Evolutionary conservation across 2,329 filamentous ascomycete genomes (phyloP).

Genomic region (Paracoccidioides lutzii): DNA sequence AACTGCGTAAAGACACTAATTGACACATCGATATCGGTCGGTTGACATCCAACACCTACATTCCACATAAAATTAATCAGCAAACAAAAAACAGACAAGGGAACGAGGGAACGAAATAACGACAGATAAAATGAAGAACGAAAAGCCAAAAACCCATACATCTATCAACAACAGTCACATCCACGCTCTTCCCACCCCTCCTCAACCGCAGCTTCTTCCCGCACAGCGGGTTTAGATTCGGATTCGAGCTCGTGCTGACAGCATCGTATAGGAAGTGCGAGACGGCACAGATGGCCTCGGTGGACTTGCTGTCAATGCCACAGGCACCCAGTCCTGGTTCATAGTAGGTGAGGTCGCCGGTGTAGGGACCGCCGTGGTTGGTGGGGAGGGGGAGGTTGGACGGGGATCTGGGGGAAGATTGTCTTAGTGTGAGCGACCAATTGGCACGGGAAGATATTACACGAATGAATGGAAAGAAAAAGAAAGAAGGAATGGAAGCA

Average conservation of each 20-base stretch:
- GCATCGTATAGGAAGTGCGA: slow-evolving; percentile 56
- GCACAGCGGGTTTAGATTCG: slow-evolving; percentile 56
- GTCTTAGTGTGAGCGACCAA: neutral
- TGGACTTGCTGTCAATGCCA: slow-evolving; percentile 42
- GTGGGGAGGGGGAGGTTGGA: slow-evolving; percentile 40
- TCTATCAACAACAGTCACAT: slow-evolving; percentile 56
- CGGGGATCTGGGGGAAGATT: slow-evolving; percentile 2
- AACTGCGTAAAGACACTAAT: slow-evolving; percentile 36
- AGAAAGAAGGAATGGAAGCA: neutral
- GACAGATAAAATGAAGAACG: neutral
- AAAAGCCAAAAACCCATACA: slow-evolving; percentile 30
- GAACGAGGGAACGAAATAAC: neutral
- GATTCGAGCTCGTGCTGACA: slow-evolving; percentile 37
- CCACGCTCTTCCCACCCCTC: slow-evolving; percentile 42
- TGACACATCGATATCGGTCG: slow-evolving; percentile 40
- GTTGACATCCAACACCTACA: slow-evolving; percentile 34
- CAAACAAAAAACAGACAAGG: neutral
- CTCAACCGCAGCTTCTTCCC: slow-evolving; percentile 51
- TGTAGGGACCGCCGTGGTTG: slow-evolving; percentile 38
- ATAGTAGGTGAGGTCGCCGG: slow-evolving; percentile 59
- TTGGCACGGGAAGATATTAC: no score
- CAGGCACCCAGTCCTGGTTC: slow-evolving; percentile 55
- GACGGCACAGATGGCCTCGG: slow-evolving; percentile 53
- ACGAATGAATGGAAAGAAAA: no score
- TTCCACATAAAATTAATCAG: slow-evolving; percentile 6